Conservation (phyloP, 2,329 filamentous ascomycete genomes). For the Bipolaris oryzae region DNA sequence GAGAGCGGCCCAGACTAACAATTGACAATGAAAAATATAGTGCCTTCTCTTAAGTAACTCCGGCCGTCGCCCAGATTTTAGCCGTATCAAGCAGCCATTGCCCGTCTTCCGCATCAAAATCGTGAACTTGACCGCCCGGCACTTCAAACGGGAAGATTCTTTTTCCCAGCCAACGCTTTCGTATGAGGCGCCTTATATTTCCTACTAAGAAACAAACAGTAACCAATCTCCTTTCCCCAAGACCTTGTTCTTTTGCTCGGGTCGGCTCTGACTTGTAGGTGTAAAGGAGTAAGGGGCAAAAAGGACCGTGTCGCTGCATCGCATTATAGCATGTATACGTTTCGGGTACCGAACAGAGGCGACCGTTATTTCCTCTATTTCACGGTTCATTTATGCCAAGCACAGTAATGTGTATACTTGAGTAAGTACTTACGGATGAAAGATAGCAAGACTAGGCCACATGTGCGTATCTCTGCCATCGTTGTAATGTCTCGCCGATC, state of each 20-base stretch:
- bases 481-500: background rate
- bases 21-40: slow-evolving; percentile 26
- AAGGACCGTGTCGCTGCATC: background rate
- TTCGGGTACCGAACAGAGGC: background rate
- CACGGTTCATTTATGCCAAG: background rate
- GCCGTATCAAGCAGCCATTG: slow-evolving; percentile 3
- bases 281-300: background rate
- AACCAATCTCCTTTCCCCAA: background rate
- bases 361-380: background rate
- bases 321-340: background rate
- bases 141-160: background rate
- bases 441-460: background rate
- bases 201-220: background rate
- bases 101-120: slow-evolving; percentile 1
- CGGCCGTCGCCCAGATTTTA: slow-evolving; percentile 21
- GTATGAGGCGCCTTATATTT: background rate
- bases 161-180: background rate
- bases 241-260: background rate
- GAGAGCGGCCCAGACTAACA: background rate
- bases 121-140: slow-evolving; percentile 2
- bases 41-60: slow-evolving; percentile 18
- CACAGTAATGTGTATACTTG: background rate
- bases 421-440: too few relatives aligned
- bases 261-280: background rate
- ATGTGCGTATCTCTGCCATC: background rate